A percentile compares a stretch with the other conserved stretches of the same genome.
These are phyloP conservation scores for Xylaria multiplex DNA, from an alignment of 2,329 filamentous ascomycete species.

Conservation along the genomic window DNA sequence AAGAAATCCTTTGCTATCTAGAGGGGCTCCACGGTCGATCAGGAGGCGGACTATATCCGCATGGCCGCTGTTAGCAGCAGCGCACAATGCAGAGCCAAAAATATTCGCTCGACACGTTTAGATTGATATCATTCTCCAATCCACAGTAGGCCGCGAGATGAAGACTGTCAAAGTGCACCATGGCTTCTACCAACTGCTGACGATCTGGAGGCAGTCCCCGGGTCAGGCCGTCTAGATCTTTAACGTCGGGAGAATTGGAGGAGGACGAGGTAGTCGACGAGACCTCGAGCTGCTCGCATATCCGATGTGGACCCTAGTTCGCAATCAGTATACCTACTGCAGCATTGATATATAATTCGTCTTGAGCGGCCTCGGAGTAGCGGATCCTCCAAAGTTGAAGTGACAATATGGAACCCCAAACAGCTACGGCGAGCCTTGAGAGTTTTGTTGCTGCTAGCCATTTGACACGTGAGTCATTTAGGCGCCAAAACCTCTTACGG, in stretches of 20 bases:
- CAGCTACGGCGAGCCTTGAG: background rate
- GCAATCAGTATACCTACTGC: background rate
- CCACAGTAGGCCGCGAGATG: constrained; percentile 1
- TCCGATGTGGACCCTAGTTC: background rate
- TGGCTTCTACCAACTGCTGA: background rate
- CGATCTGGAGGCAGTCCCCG: too few relatives aligned
- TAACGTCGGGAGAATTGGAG: background rate
- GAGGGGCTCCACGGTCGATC: background rate
- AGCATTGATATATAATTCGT: background rate
- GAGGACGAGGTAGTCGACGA: background rate
- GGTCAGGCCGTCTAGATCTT: background rate
- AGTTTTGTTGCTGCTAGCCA: too few relatives aligned
- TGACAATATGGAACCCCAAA: background rate
- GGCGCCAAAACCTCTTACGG: too few relatives aligned
- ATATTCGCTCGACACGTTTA: background rate
- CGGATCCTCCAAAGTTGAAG: background rate
- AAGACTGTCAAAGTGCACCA: background rate
- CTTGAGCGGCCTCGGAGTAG: background rate
- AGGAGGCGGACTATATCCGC: background rate
- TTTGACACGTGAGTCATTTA: too few relatives aligned
- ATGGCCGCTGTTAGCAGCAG: constrained; percentile 1
- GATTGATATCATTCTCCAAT: background rate
- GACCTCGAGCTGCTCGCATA: background rate
- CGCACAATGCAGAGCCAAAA: background rate
- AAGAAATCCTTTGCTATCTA: background rate